Conservation (phyloP, 805 yeast genomes). For the Pichia phayaonensis region DNA sequence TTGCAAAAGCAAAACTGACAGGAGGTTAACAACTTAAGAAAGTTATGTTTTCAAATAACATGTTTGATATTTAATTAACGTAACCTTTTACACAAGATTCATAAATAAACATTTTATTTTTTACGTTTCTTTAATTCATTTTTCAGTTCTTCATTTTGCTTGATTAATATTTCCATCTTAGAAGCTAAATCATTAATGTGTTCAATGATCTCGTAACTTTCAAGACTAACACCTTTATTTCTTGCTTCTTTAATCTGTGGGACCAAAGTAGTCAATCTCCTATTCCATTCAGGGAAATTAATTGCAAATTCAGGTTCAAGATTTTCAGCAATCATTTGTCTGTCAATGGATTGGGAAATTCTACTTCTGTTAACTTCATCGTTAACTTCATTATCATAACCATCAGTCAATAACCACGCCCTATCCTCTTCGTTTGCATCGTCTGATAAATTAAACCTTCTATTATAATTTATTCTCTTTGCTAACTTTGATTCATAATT, state of each 20-base stretch:
- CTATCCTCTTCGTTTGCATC: constrained; percentile 74
- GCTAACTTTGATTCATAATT: constrained; percentile 60
- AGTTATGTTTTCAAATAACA: no score
- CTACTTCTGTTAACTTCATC: constrained; percentile 21
- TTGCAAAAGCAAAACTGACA: no score
- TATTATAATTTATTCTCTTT: constrained; percentile 61
- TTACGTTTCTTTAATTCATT: constrained; percentile 1
- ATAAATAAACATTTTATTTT: no score
- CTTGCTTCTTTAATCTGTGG: constrained; percentile 57
- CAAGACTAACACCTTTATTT: constrained; percentile 55
- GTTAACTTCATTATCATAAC: constrained; percentile 38
- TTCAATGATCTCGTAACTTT: constrained; percentile 44
- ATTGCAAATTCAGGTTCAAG: constrained; percentile 64
- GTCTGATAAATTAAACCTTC: constrained; percentile 55
- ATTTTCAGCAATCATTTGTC: constrained; percentile 56
- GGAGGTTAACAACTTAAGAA: no score
- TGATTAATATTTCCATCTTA: constrained; percentile 33
- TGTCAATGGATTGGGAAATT: constrained; percentile 33
- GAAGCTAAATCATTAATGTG: constrained; percentile 41
- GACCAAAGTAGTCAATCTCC: constrained; percentile 39
- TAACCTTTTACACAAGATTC: no score
- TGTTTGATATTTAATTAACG: background rate
- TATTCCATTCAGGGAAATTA: constrained; percentile 41
- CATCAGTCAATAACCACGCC: constrained; percentile 82
- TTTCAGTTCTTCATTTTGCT: constrained; percentile 19